phyloP scores from a whole-genome alignment of 75 land plant genomes.

The Selaginella moellendorffii region DNA sequence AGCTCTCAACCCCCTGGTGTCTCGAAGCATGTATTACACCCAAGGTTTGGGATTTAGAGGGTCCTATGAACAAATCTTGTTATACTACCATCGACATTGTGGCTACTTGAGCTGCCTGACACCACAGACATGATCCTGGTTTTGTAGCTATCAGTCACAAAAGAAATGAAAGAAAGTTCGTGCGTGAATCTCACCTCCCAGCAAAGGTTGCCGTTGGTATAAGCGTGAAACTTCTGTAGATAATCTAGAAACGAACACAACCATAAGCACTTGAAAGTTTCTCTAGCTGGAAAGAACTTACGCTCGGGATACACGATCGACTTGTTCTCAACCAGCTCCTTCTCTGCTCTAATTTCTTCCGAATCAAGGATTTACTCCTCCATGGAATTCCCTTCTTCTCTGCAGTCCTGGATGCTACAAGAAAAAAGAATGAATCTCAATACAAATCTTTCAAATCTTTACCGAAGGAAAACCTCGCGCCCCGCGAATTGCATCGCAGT shows the following conservation, averaged over 20 bases:
- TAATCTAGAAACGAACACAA: slow-evolving; percentile 45
- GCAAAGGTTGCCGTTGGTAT: slow-evolving; percentile 74
- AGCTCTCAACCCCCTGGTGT: slow-evolving; percentile 67
- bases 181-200: slow-evolving; percentile 57
- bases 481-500: slow-evolving; percentile 59
- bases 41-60: slow-evolving; percentile 53
- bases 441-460: not conserved
- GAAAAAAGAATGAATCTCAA: not conserved
- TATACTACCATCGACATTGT: slow-evolving; percentile 58
- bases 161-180: not conserved
- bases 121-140: not conserved
- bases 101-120: slow-evolving; percentile 83
- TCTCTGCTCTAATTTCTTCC: slow-evolving; percentile 53
- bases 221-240: slow-evolving; percentile 77
- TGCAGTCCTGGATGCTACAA: slow-evolving; percentile 81
- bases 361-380: slow-evolving; percentile 55
- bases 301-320: slow-evolving; percentile 76
- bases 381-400: slow-evolving; percentile 80
- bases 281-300: slow-evolving; percentile 16
- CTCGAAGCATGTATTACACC: slow-evolving; percentile 43
- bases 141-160: not conserved
- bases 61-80: slow-evolving; percentile 47
- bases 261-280: not conserved
- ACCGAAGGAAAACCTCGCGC: slow-evolving; percentile 69
- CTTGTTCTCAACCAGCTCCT: slow-evolving; percentile 41